Percentiles rank a stretch among this genome's conserved stretches.
Evolutionary conservation across 805 yeast species (phyloP).

Genomic region (Hanseniaspora nectarophila): DNA sequence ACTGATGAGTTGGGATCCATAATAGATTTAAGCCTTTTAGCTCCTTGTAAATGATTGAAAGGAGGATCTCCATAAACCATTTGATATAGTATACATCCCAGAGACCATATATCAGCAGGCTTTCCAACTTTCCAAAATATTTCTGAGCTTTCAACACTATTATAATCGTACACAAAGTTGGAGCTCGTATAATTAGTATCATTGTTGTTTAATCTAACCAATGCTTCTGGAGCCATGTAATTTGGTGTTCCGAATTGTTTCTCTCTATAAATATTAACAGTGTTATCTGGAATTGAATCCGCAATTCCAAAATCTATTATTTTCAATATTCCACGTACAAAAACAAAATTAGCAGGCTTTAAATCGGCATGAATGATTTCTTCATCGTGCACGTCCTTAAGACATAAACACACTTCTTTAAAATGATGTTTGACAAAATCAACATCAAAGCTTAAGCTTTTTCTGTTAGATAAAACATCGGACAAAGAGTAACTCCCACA

Average conservation of each 20-base stretch:
- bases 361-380: conserved; percentile 79
- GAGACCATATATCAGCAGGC: conserved; percentile 96
- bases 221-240: conserved; percentile 96
- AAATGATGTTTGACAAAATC: conserved; percentile 73
- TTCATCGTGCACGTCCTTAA: conserved; percentile 71
- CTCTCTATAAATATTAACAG: conserved; percentile 78
- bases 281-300: conserved; percentile 86
- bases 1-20: conserved; percentile 72
- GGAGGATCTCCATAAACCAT: conserved; percentile 93
- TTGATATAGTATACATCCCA: conserved; percentile 91
- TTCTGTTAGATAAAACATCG: conserved; percentile 53
- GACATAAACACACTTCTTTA: conserved; percentile 67
- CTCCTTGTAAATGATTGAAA: conserved; percentile 64
- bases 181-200: conserved; percentile 18
- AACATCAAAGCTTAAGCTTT: conserved; percentile 44
- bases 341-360: conserved; percentile 59
- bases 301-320: conserved; percentile 93
- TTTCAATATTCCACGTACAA: conserved; percentile 73
- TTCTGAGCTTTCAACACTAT: conserved; percentile 22
- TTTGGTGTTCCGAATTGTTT: conserved; percentile 91
- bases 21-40: conserved; percentile 69
- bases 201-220: conserved; percentile 33
- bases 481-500: conserved; percentile 89
- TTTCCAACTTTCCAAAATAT: conserved; percentile 66
- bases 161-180: conserved; percentile 13